A percentile compares a stretch with the other conserved stretches of the same genome.
Conservation (phyloP, 257 asterid genomes). For the Solanum appendiculatum region DNA sequence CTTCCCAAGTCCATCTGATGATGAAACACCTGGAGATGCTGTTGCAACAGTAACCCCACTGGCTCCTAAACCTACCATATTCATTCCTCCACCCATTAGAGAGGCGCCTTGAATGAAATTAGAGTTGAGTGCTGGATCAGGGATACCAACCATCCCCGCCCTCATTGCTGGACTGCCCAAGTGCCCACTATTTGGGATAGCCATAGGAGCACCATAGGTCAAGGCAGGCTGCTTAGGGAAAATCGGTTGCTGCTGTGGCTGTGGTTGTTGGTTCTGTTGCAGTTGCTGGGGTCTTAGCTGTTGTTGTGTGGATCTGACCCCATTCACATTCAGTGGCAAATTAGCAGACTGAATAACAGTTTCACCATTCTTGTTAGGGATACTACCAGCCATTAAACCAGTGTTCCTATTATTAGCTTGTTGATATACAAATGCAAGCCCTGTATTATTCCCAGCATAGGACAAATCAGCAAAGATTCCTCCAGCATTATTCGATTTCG, state of each 20-base stretch:
- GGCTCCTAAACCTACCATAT: slow-evolving; percentile 52
- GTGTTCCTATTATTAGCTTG: slow-evolving; percentile 23
- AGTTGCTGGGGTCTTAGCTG: slow-evolving; percentile 13
- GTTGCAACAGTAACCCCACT: slow-evolving; percentile 35
- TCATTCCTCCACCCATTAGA: slow-evolving; percentile 37
- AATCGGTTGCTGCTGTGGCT: slow-evolving; percentile 33
- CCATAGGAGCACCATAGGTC: slow-evolving; percentile 44
- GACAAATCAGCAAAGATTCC: slow-evolving; percentile 41
- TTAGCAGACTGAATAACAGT: slow-evolving; percentile 28
- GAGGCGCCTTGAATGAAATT: slow-evolving; percentile 32
- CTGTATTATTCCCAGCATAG: slow-evolving; percentile 16
- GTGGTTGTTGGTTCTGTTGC: slow-evolving; percentile 21
- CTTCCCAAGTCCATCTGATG: slow-evolving; percentile 64
- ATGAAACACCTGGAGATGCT: slow-evolving; percentile 57
- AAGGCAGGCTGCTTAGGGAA: slow-evolving; percentile 58
- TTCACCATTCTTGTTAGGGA: slow-evolving; percentile 28
- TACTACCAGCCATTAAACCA: slow-evolving; percentile 28
- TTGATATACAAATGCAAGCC: slow-evolving; percentile 41
- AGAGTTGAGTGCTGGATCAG: slow-evolving; percentile 33
- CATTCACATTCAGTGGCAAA: slow-evolving; percentile 44
- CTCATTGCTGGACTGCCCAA: slow-evolving; percentile 38
- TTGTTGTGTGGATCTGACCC: slow-evolving; percentile 39
- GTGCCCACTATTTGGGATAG: slow-evolving; percentile 30
- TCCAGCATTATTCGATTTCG: slow-evolving; percentile 17
- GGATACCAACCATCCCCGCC: slow-evolving; percentile 37